Evolutionary conservation across 495 filamentous ascomycete genomes (phyloP).

Genomic region (Copromyces sp.): DNA sequence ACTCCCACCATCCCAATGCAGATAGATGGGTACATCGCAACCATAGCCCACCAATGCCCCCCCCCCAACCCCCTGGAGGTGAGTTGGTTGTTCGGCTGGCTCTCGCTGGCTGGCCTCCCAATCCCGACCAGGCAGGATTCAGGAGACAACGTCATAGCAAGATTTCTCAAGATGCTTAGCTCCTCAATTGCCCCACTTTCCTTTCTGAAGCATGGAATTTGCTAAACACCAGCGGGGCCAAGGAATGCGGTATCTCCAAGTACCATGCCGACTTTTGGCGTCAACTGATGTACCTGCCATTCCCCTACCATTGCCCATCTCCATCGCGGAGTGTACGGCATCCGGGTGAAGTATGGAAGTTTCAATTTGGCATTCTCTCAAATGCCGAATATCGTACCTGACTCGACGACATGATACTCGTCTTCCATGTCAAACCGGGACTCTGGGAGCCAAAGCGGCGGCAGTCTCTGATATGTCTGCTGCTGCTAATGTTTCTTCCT

Average conservation of each 20-base stretch:
- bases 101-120: background rate
- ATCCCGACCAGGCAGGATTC: background rate
- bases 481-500: background rate
- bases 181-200: background rate
- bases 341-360: background rate
- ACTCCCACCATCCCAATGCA: background rate
- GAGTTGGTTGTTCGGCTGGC: background rate
- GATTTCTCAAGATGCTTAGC: background rate
- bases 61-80: background rate
- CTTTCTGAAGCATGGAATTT: background rate
- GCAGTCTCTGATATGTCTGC: background rate
- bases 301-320: background rate
- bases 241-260: background rate
- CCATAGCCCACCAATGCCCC: background rate
- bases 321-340: background rate
- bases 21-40: background rate
- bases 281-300: background rate
- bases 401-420: background rate
- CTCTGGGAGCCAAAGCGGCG: background rate
- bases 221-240: background rate
- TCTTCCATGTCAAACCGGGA: background rate
- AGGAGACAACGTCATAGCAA: background rate
- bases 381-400: background rate
- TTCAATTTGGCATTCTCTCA: background rate
- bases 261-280: background rate